phyloP scores from a whole-genome alignment of 805 yeast species.

The Starmerella tilneyi region DNA sequence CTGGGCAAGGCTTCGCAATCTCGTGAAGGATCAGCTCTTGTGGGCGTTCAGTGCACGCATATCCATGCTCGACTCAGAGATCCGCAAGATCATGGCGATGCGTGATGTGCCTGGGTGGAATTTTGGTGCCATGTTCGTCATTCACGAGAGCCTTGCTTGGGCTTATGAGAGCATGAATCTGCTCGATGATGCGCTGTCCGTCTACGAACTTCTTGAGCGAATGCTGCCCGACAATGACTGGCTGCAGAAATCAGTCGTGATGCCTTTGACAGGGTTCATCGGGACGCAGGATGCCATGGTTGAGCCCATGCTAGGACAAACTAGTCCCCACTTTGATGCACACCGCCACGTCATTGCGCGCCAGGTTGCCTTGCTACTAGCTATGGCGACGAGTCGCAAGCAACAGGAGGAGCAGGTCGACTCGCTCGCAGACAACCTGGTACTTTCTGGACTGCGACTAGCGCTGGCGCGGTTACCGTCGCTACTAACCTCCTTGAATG shows the following conservation, averaged over 20 bases:
- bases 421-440: conserved; percentile 27
- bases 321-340: conserved; percentile 34
- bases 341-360: conserved; percentile 32
- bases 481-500: conserved; percentile 21
- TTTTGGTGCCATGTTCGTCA: conserved; percentile 36
- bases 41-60: conserved; percentile 45
- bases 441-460: conserved; percentile 8
- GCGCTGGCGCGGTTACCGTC: conserved; percentile 15
- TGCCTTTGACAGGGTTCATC: conserved; percentile 14
- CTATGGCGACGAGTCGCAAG: conserved; percentile 27
- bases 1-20: conserved; percentile 41
- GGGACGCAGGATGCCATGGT: conserved; percentile 24
- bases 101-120: conserved; percentile 37
- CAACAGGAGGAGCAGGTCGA: conserved; percentile 8
- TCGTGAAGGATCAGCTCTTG: conserved; percentile 42
- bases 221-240: conserved; percentile 26
- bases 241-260: conserved; percentile 14
- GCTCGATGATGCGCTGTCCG: conserved; percentile 48
- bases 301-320: conserved; percentile 31
- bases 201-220: conserved; percentile 40
- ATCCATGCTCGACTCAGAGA: conserved; percentile 34
- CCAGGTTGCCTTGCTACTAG: conserved; percentile 30
- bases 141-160: conserved; percentile 44
- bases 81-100: conserved; percentile 34
- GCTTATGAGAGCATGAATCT: conserved; percentile 47